Evolutionary conservation across 805 yeast species (phyloP).

Genomic region (Pichia membranifaciens): DNA sequence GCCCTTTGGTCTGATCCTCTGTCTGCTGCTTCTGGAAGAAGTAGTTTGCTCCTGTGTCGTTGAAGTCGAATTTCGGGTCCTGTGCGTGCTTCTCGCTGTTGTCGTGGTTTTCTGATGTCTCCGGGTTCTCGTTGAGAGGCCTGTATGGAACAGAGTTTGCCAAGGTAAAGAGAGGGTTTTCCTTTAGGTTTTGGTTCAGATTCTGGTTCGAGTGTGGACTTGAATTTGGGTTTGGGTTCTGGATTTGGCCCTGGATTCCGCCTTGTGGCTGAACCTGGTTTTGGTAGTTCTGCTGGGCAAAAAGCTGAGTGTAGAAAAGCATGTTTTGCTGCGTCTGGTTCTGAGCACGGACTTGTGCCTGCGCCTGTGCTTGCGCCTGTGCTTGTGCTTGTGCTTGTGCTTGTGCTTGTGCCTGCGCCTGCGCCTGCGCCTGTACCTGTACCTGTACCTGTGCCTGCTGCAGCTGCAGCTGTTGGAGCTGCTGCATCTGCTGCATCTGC

Average conservation of each 20-base stretch:
- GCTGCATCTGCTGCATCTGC: conserved; percentile 6
- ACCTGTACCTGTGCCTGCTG: conserved; percentile 9
- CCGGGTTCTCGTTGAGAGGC: too few species aligned
- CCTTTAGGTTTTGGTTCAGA: conserved; percentile 11
- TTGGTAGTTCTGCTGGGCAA: conserved; percentile 1
- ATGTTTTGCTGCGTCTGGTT: conserved; percentile 1
- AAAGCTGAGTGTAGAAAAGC: conserved; percentile 1
- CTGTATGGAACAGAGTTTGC: conserved; percentile 24
- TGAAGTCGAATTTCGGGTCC: neutral
- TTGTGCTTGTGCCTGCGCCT: conserved; percentile 2
- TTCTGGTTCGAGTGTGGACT: neutral
- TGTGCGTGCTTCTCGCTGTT: neutral
- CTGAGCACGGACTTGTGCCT: neutral
- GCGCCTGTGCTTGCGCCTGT: neutral
- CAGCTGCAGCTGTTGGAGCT: conserved; percentile 1
- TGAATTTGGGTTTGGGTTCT: neutral
- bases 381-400: conserved; percentile 5
- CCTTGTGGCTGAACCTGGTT: too few species aligned
- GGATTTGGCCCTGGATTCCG: too few species aligned
- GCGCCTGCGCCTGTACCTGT: conserved; percentile 6
- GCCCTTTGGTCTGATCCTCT: too few species aligned
- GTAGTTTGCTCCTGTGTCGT: too few species aligned
- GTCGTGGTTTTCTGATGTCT: neutral
- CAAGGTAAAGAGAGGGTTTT: conserved; percentile 27
- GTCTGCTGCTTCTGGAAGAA: too few species aligned